Evolutionary conservation across 257 asterid species (phyloP).

Genomic region (Nicotiana undulata): DNA sequence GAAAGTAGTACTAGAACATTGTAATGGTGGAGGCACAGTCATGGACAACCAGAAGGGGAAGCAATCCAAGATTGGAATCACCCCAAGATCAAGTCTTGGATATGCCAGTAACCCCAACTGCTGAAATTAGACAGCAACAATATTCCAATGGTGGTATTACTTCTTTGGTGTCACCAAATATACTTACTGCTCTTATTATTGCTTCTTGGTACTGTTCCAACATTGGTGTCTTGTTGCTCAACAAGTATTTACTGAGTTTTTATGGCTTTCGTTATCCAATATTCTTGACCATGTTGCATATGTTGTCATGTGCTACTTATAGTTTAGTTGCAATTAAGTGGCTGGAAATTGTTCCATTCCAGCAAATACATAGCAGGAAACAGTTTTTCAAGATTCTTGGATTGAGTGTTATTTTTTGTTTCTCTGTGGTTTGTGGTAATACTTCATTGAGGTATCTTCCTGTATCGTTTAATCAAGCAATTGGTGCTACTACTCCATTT

Average conservation of each 20-base stretch:
- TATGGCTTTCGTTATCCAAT: slow-evolving; percentile 81
- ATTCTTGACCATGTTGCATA: slow-evolving; percentile 89
- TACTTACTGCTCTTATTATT: slow-evolving; percentile 58
- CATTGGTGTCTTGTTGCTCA: slow-evolving; percentile 77
- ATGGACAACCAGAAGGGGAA: slow-evolving; percentile 87
- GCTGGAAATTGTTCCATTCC: slow-evolving; percentile 85
- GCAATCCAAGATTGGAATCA: slow-evolving; percentile 87
- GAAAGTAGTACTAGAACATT: background rate
- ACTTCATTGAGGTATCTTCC: slow-evolving; percentile 87
- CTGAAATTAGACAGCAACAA: slow-evolving; percentile 63
- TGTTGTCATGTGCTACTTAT: slow-evolving; percentile 73
- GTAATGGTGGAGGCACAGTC: slow-evolving; percentile 94
- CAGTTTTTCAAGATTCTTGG: slow-evolving; percentile 83
- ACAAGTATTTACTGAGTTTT: slow-evolving; percentile 84
- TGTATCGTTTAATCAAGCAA: slow-evolving; percentile 87
- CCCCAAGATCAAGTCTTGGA: slow-evolving; percentile 58
- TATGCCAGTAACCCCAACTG: slow-evolving; percentile 91
- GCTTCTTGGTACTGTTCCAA: slow-evolving; percentile 89
- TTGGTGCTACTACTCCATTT: slow-evolving; percentile 93
- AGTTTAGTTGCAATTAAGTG: slow-evolving; percentile 64
- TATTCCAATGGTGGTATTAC: slow-evolving; percentile 9
- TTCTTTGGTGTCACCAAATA: slow-evolving; percentile 38
- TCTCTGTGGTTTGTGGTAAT: slow-evolving; percentile 93
- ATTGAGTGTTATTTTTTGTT: slow-evolving; percentile 64
- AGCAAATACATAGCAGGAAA: slow-evolving; percentile 67